Percentiles rank a stretch among this genome's conserved stretches.
Evolutionary conservation across 768 basidiomycete species (phyloP).

Genomic region (Solioccasus polychromus): DNA sequence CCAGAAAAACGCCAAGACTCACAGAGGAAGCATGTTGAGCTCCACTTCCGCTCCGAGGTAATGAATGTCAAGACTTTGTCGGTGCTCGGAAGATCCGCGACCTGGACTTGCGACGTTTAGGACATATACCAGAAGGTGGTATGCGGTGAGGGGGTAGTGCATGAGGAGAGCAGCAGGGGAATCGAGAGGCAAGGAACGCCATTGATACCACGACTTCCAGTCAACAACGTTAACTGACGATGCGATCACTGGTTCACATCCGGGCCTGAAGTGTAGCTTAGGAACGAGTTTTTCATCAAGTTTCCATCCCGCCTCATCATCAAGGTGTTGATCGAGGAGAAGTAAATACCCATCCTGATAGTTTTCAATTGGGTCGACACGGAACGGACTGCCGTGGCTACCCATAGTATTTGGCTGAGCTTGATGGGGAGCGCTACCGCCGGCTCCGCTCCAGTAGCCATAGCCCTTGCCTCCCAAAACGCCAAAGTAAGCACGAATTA

Average conservation of each 20-base stretch:
- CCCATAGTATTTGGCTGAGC: constrained; percentile 14
- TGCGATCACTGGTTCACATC: constrained; percentile 25
- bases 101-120: constrained; percentile 30
- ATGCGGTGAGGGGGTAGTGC: constrained; percentile 42
- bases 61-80: constrained; percentile 33
- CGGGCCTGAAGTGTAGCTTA: constrained; percentile 28
- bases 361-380: constrained; percentile 10
- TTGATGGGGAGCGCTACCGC: constrained; percentile 34
- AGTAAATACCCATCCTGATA: constrained; percentile 35
- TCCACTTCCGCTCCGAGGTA: constrained; percentile 41
- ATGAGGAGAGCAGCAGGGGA: constrained; percentile 45
- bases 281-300: constrained; percentile 35
- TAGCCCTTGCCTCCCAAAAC: constrained; percentile 39
- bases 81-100: constrained; percentile 15
- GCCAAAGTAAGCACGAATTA: constrained; percentile 35
- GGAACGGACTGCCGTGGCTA: neutral
- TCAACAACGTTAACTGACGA: constrained; percentile 30
- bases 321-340: constrained; percentile 29
- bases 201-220: constrained; percentile 46
- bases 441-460: constrained; percentile 42
- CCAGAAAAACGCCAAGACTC: constrained; percentile 10
- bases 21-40: constrained; percentile 41
- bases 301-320: constrained; percentile 37
- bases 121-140: constrained; percentile 35
- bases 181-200: constrained; percentile 41